A percentile compares a stretch with the other conserved stretches of the same genome.
phyloP scores from a whole-genome alignment of 306 rosid species.

The Quercus cerris region DNA sequence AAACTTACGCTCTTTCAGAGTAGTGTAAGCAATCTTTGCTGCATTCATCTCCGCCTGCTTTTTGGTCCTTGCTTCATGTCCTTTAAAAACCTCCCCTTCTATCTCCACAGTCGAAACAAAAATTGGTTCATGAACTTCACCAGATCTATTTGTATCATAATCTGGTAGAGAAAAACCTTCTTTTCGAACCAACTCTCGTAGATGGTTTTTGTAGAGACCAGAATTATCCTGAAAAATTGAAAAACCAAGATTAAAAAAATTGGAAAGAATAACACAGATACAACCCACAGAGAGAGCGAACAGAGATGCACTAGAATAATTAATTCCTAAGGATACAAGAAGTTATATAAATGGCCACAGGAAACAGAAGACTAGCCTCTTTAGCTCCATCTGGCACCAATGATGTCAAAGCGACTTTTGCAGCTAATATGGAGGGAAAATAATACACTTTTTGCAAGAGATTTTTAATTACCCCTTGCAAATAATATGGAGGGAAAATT shows the following conservation, averaged over 20 bases:
- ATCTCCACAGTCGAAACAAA: constrained; percentile 70
- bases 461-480: too few relatives aligned
- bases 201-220: constrained; percentile 66
- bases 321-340: neutral
- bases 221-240: constrained; percentile 22
- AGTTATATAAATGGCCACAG: constrained; percentile 8
- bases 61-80: constrained; percentile 61
- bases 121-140: constrained; percentile 47
- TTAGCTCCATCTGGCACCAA: constrained; percentile 41
- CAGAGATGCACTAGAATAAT: neutral
- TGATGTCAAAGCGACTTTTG: constrained; percentile 64
- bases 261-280: neutral
- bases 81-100: constrained; percentile 39
- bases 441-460: too few relatives aligned
- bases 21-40: constrained; percentile 67
- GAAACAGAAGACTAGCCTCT: constrained; percentile 55
- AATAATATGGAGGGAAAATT: too few relatives aligned
- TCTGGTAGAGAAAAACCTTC: constrained; percentile 44
- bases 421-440: too few relatives aligned
- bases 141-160: constrained; percentile 44
- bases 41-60: constrained; percentile 79
- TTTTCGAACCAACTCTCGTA: constrained; percentile 71
- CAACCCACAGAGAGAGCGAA: neutral
- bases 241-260: neutral
- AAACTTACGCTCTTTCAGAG: constrained; percentile 53